Conservation (phyloP, 2,329 filamentous ascomycete species). For the Incumbomyces lentus region DNA sequence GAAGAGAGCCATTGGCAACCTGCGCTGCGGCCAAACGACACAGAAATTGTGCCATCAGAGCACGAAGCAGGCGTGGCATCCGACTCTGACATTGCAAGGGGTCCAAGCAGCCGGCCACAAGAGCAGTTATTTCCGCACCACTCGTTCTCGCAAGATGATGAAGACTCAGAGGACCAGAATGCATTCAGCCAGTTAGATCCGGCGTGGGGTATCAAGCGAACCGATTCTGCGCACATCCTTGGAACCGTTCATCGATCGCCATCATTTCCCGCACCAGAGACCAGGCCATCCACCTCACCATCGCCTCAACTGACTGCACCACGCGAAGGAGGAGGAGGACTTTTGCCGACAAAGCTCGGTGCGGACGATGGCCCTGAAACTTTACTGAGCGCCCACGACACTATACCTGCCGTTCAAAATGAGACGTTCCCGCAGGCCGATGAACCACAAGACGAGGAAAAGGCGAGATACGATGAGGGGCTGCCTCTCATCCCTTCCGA, state of each 20-base stretch:
- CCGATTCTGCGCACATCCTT: slow-evolving; percentile 15
- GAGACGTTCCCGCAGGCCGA: not conserved
- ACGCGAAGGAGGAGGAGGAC: not conserved
- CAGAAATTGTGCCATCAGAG: slow-evolving; percentile 7
- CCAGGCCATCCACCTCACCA: not conserved
- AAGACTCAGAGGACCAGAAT: slow-evolving; percentile 16
- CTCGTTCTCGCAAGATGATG: slow-evolving; percentile 1
- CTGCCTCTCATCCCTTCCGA: slow-evolving; percentile 1
- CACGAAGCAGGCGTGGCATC: no score
- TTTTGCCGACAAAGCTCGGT: not conserved
- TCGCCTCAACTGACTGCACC: not conserved
- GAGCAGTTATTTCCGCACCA: not conserved
- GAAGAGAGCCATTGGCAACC: slow-evolving; percentile 43
- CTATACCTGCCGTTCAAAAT: not conserved
- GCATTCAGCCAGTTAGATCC: slow-evolving; percentile 18
- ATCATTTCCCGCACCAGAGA: slow-evolving; percentile 16
- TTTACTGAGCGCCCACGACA: not conserved
- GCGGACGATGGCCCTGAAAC: slow-evolving; percentile 1
- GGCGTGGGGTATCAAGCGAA: slow-evolving; percentile 18
- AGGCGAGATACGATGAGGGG: slow-evolving; percentile 1
- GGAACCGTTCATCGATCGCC: slow-evolving; percentile 14
- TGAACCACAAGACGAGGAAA: not conserved
- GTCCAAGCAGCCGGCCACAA: no score
- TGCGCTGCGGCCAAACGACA: slow-evolving; percentile 38
- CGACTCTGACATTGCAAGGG: no score